phyloP scores from a whole-genome alignment of 176 grass and related monocot genomes.

The Eragrostis curvula region DNA sequence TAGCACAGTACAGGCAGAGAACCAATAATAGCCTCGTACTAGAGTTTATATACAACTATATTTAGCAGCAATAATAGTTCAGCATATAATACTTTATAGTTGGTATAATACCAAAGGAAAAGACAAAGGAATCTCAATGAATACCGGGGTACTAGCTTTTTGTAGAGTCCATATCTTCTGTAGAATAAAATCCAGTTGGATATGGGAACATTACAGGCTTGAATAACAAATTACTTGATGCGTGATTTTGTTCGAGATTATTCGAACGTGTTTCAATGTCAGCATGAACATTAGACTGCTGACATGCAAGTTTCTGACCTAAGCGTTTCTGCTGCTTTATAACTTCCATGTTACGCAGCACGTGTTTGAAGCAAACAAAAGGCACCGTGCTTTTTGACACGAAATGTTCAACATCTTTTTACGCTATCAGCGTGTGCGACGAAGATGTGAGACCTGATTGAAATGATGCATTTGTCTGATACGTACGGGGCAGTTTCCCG shows the following conservation, averaged over 20 bases:
- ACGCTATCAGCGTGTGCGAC: neutral
- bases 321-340: no score
- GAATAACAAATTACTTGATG: neutral
- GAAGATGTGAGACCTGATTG: neutral
- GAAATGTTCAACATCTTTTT: neutral
- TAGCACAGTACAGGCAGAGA: neutral
- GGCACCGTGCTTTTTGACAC: conserved; percentile 18
- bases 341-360: no score
- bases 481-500: neutral
- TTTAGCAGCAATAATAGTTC: neutral
- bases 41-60: no score
- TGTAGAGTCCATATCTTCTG: neutral
- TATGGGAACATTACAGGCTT: neutral
- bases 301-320: neutral
- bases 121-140: neutral
- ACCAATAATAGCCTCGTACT: neutral
- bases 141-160: neutral
- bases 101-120: neutral
- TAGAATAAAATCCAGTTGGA: neutral
- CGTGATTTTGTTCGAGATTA: neutral
- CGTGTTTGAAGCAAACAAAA: neutral
- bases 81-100: neutral
- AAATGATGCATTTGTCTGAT: neutral
- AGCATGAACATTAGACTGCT: neutral
- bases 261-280: no score